phyloP scores from a whole-genome alignment of 257 asterid genomes.

The Nicotiana attenuata region DNA sequence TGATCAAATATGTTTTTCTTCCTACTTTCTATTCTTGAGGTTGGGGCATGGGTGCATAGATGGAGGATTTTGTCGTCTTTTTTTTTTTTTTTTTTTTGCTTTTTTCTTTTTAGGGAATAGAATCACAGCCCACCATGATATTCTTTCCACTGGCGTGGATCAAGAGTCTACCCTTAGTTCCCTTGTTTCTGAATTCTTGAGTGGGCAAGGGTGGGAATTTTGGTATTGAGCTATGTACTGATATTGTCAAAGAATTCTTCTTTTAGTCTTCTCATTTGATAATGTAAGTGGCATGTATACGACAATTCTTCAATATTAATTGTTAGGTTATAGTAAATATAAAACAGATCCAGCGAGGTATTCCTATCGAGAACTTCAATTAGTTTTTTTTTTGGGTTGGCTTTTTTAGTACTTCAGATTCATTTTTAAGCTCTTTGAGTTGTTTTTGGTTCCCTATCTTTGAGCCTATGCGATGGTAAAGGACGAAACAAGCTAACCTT shows the following conservation, averaged over 20 bases:
- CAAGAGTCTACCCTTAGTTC: conserved; percentile 8
- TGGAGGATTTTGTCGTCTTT: neutral
- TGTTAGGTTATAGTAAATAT: neutral
- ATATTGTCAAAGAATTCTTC: too few species aligned
- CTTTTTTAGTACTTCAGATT: neutral
- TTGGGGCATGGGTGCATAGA: neutral
- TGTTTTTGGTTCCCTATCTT: neutral
- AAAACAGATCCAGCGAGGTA: neutral
- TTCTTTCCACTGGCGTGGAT: conserved; percentile 9
- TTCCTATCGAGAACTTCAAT: neutral
- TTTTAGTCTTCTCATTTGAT: neutral
- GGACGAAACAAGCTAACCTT: neutral
- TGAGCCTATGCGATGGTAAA: neutral
- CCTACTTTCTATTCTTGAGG: neutral
- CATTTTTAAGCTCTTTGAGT: neutral
- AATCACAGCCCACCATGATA: neutral
- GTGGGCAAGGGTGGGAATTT: conserved; percentile 25
- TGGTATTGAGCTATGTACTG: conserved; percentile 13
- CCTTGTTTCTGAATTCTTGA: conserved; percentile 11
- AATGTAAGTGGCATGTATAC: neutral
- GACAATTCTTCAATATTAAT: neutral
- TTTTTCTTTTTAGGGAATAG: neutral
- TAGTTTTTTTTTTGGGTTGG: too few species aligned
- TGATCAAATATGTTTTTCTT: neutral
- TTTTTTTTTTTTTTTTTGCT: neutral